These are phyloP conservation scores for Takashimella tepidaria DNA, from an alignment of 1,284 basidiomycete species.

Conservation along the genomic window DNA sequence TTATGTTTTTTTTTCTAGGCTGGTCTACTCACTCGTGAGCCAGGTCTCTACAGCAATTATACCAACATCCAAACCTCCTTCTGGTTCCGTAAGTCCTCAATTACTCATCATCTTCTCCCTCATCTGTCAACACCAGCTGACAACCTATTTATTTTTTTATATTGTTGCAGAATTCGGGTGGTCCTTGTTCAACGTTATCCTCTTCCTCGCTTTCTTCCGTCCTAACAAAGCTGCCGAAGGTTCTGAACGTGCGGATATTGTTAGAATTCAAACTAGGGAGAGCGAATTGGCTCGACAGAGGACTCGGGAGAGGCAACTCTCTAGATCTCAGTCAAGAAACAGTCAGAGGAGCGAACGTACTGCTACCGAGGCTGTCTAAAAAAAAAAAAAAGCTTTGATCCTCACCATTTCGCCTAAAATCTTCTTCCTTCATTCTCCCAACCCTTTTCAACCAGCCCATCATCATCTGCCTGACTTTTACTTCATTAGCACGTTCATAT, in stretches of 20 bases:
- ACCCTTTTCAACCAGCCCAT: too few relatives aligned
- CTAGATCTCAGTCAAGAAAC: not conserved
- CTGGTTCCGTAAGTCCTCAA: slow-evolving; percentile 2
- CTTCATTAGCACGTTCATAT: too few relatives aligned
- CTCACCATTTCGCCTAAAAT: too few relatives aligned
- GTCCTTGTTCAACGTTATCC: slow-evolving; percentile 4
- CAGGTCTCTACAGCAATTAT: slow-evolving; percentile 4
- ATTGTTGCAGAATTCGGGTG: slow-evolving; percentile 4
- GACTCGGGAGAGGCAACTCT: not conserved
- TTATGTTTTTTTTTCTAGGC: too few relatives aligned
- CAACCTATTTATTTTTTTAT: not conserved
- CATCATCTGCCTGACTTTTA: too few relatives aligned
- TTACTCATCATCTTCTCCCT: not conserved
- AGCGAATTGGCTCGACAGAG: not conserved
- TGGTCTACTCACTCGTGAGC: slow-evolving; percentile 4
- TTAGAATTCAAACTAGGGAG: not conserved
- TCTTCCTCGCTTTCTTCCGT: slow-evolving; percentile 6
- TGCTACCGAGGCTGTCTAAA: too few relatives aligned
- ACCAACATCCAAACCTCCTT: slow-evolving; percentile 2
- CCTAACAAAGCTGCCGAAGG: not conserved
- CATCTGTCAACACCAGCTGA: too few relatives aligned
- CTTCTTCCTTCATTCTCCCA: too few relatives aligned
- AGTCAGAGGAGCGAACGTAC: not conserved
- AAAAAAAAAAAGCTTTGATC: too few relatives aligned
- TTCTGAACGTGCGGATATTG: not conserved